These are phyloP conservation scores for Themeda triandra DNA, from an alignment of 176 grass and related monocot genomes.

Conservation along the genomic window DNA sequence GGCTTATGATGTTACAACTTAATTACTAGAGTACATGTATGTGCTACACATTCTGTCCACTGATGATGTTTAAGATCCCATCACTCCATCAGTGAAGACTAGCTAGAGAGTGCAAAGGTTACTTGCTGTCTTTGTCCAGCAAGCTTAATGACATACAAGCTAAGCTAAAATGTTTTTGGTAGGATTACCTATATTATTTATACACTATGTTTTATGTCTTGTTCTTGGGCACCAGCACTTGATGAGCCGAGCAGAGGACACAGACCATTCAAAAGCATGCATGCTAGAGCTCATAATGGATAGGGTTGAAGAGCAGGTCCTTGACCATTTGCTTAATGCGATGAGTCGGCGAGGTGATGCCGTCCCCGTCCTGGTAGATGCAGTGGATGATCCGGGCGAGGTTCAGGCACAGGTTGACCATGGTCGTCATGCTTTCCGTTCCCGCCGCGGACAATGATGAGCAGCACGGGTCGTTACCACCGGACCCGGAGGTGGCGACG, in stretches of 20 bases:
- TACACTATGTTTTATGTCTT: no score
- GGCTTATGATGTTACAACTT: no score
- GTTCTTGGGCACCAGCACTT: no score
- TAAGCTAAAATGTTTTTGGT: not conserved
- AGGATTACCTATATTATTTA: not conserved
- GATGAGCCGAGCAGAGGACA: no score
- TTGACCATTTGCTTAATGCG: conserved; percentile 19
- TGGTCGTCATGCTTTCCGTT: not conserved
- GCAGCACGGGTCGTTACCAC: not conserved
- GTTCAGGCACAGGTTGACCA: conserved; percentile 34
- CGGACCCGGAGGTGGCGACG: not conserved
- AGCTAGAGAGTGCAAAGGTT: no score
- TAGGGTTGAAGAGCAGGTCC: conserved; percentile 40
- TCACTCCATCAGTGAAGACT: no score
- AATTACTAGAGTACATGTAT: no score
- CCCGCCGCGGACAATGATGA: not conserved
- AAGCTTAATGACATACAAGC: no score
- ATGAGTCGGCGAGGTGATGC: conserved; percentile 38
- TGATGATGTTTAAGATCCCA: no score
- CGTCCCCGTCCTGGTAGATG: conserved; percentile 52
- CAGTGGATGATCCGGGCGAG: conserved; percentile 39
- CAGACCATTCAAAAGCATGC: not conserved
- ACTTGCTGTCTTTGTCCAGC: no score
- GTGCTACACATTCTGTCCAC: no score
- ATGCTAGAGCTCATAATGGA: not conserved